Evolutionary conservation across 2,329 filamentous ascomycete genomes (phyloP).

Genomic region (Cladosporium sp.): DNA sequence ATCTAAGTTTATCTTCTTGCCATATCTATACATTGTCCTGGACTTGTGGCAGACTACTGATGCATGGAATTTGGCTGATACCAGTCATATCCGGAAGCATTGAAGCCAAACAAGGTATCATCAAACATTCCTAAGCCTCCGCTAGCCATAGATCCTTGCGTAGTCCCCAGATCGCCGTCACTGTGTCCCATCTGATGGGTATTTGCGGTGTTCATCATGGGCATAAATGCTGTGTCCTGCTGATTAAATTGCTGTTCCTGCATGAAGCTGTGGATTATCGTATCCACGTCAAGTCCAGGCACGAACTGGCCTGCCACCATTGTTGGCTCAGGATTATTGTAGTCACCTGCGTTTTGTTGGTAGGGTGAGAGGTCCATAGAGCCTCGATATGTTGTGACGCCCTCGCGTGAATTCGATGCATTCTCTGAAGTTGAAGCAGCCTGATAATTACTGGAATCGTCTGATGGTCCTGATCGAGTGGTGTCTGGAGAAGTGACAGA

Average conservation of each 20-base stretch:
- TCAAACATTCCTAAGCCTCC: constrained; percentile 26
- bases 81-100: constrained; percentile 31
- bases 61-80: constrained; percentile 5
- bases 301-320: constrained; percentile 28
- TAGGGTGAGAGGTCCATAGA: not conserved
- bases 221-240: constrained; percentile 4
- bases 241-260: constrained; percentile 30
- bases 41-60: not conserved
- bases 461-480: not conserved
- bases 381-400: not conserved
- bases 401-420: not conserved
- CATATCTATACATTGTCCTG: not conserved
- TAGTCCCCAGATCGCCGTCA: not conserved
- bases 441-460: not conserved
- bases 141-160: constrained; percentile 14
- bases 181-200: not conserved
- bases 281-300: constrained; percentile 44
- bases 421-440: not conserved
- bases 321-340: constrained; percentile 20
- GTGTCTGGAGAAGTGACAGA: constrained; percentile 5
- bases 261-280: constrained; percentile 46
- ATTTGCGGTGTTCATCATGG: not conserved
- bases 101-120: constrained; percentile 39
- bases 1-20: too few relatives aligned
- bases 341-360: not conserved